Conservation (phyloP, 352 stramenopile species). For the Hyaloperonospora brassicae region DNA sequence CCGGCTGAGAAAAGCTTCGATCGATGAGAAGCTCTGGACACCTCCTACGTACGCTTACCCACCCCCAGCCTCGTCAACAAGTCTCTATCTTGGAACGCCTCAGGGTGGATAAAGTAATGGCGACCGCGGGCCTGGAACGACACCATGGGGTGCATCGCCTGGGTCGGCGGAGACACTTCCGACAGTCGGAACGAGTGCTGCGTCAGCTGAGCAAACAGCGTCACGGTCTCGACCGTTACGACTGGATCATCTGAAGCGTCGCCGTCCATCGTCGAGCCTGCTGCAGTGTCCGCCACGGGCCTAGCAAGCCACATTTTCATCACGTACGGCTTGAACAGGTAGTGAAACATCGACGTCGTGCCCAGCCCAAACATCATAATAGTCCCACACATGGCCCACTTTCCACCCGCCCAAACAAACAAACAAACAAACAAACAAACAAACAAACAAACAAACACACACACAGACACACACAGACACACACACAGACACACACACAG, state of each 20-base stretch:
- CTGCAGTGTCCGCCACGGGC: not conserved
- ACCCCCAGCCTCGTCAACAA: conserved; percentile 46
- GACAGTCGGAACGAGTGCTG: conserved; percentile 50
- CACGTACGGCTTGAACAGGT: conserved; percentile 83
- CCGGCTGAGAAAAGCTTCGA: conserved; percentile 14
- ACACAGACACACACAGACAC: too few relatives aligned
- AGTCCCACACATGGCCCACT: conserved; percentile 84
- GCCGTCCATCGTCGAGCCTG: conserved; percentile 1
- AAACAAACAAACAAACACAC: too few relatives aligned
- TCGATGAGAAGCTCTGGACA: conserved; percentile 1
- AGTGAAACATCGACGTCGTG: conserved; percentile 77
- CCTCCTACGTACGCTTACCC: conserved; percentile 15
- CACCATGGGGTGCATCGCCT: conserved; percentile 78
- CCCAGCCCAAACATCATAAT: conserved; percentile 83
- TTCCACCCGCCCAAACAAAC: conserved; percentile 1
- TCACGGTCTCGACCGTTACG: conserved; percentile 65
- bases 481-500: too few relatives aligned
- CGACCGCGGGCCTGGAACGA: conserved; percentile 60
- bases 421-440: not conserved
- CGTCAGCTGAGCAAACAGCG: conserved; percentile 53
- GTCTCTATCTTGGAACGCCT: conserved; percentile 50
- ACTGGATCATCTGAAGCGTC: conserved; percentile 20
- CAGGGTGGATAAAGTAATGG: conserved; percentile 77
- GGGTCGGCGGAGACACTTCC: conserved; percentile 42
- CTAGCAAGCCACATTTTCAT: conserved; percentile 66